Percentiles rank a stretch among this genome's conserved stretches.
Evolutionary conservation across 2,329 filamentous ascomycete genomes (phyloP).

Genomic region (Trichoderma sp.): DNA sequence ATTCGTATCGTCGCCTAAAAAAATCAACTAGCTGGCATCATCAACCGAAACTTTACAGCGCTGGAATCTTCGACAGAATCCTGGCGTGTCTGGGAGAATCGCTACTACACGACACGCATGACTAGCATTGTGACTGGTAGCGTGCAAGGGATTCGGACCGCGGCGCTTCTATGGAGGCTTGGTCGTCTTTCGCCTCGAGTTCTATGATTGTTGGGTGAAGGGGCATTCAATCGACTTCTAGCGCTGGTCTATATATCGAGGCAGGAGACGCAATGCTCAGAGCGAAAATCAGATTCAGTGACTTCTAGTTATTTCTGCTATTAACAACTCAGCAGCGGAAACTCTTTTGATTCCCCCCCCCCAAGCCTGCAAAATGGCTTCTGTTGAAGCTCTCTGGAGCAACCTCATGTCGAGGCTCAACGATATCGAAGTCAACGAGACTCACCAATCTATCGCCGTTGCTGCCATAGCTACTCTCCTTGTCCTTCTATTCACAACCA

Average conservation of each 20-base stretch:
- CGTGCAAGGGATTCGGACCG: constrained; percentile 20
- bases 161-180: constrained; percentile 1
- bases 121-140: neutral
- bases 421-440: constrained; percentile 23
- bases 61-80: constrained; percentile 1
- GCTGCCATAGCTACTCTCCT: constrained; percentile 33
- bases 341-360: neutral
- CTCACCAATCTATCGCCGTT: constrained; percentile 31
- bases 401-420: constrained; percentile 21
- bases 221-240: neutral
- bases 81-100: neutral
- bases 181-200: neutral
- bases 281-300: neutral
- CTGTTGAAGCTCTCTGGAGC: constrained; percentile 9
- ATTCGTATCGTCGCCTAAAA: neutral
- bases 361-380: neutral
- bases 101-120: neutral
- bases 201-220: neutral
- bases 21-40: constrained; percentile 18
- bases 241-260: constrained; percentile 9
- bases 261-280: neutral
- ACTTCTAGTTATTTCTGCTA: neutral
- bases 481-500: constrained; percentile 34
- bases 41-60: neutral
- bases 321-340: neutral